Percentiles rank a stretch among this genome's conserved stretches.
These are phyloP conservation scores for Candida sonorensis DNA, from an alignment of 805 yeast species.

Conservation along the genomic window DNA sequence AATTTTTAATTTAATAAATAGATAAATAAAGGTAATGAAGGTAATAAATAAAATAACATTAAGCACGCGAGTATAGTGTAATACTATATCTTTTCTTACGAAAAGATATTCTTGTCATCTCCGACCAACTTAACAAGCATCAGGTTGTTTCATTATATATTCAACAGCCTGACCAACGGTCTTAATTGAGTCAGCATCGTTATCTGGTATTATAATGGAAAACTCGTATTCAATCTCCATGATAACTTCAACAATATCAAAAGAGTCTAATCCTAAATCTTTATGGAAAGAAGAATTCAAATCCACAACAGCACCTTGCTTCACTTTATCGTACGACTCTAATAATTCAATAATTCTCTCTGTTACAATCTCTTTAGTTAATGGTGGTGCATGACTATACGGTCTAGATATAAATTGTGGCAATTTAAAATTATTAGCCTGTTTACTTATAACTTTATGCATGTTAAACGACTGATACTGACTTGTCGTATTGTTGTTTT, in stretches of 20 bases:
- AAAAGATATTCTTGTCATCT: too few relatives aligned
- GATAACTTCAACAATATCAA: slow-evolving; percentile 64
- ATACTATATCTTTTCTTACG: too few relatives aligned
- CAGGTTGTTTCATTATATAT: slow-evolving; percentile 67
- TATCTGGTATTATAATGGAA: slow-evolving; percentile 80
- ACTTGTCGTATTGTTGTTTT: too few relatives aligned
- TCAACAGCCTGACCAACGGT: slow-evolving; percentile 91
- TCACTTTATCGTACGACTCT: slow-evolving; percentile 57
- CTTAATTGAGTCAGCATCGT: slow-evolving; percentile 88
- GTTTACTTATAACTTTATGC: too few relatives aligned
- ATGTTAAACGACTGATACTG: too few relatives aligned
- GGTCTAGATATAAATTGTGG: too few relatives aligned
- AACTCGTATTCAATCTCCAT: slow-evolving; percentile 71
- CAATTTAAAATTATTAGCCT: too few relatives aligned
- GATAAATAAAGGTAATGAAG: too few relatives aligned
- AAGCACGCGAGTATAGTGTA: too few relatives aligned
- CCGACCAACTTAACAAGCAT: slow-evolving; percentile 23
- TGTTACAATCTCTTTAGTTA: slow-evolving; percentile 54
- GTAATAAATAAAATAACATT: too few relatives aligned
- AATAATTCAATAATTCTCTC: slow-evolving; percentile 59
- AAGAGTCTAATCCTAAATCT: slow-evolving; percentile 65
- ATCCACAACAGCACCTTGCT: slow-evolving; percentile 26
- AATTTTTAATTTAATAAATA: too few relatives aligned
- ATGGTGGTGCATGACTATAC: slow-evolving; percentile 54
- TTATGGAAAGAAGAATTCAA: slow-evolving; percentile 48